Evolutionary conservation across 1,284 basidiomycete species (phyloP).

Genomic region (Leccinum ponderosum): DNA sequence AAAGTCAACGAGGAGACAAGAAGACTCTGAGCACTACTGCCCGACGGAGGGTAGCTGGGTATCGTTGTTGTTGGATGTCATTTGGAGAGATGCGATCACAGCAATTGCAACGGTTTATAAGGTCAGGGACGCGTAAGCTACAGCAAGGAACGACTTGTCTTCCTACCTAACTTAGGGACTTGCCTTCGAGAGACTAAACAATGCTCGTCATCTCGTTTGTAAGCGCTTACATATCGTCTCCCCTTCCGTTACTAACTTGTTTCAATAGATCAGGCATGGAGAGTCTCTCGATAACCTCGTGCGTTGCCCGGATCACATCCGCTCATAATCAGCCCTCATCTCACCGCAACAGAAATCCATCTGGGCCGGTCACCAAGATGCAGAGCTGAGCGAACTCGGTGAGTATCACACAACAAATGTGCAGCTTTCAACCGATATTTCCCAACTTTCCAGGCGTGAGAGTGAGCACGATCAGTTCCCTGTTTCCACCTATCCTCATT

Average conservation of each 20-base stretch:
- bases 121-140: conserved; percentile 24
- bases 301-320: background rate
- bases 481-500: conserved; percentile 1
- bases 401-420: conserved; percentile 23
- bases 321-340: background rate
- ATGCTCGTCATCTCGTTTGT: conserved; percentile 30
- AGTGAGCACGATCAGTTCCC: conserved; percentile 38
- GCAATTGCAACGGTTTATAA: conserved; percentile 20
- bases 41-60: conserved; percentile 62
- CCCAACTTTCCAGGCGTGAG: conserved; percentile 55
- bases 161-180: too few relatives aligned
- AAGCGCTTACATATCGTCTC: conserved; percentile 11
- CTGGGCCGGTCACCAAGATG: conserved; percentile 88
- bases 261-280: conserved; percentile 70
- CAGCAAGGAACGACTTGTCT: background rate
- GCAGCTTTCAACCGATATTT: conserved; percentile 5
- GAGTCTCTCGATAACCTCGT: conserved; percentile 75
- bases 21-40: conserved; percentile 63
- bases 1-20: conserved; percentile 74
- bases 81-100: background rate
- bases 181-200: background rate
- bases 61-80: conserved; percentile 33
- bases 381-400: conserved; percentile 84
- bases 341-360: conserved; percentile 41
- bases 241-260: conserved; percentile 16